Evolutionary conservation across 768 basidiomycete genomes (phyloP), one percentile per base, ranked within the genome.

Genomic region (Serendipita sp.): DNA sequence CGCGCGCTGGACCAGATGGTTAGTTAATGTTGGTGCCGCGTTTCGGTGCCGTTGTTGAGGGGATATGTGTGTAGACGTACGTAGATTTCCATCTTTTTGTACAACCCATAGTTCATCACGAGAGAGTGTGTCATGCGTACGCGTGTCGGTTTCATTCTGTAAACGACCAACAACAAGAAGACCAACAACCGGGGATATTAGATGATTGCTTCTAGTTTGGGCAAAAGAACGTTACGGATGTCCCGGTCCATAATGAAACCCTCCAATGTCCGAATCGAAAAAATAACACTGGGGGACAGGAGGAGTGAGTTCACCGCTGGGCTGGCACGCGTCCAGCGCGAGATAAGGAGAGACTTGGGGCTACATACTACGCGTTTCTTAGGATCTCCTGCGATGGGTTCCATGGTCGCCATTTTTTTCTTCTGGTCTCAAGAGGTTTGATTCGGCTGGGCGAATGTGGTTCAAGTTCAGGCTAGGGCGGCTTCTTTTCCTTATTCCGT

Each of bases 11-110:
- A n/a, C n/a, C n/a, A n/a, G n/a, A n/a, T n/a, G n/a, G n/a, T n/a
- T n/a, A n/a, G n/a, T n/a, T n/a, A n/a, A n/a, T n/a, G n/a, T n/a
- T n/a, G n/a, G n/a, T n/a, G n/a, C n/a, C n/a, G n/a, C n/a, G n/a
- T n/a, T n/a, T n/a, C n/a, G n/a, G n/a, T n/a, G n/a, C n/a, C n/a
- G n/a, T n/a, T n/a, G n/a, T n/a, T n/a, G n/a, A n/a, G n/a, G n/a
- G n/a, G n/a, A n/a, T n/a, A n/a, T n/a, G n/a, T n/a, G n/a, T n/a
- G n/a, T n/a, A n/a, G n/a, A 79, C 96, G 68, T 70, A 97, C 96
- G 69, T 97, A 99, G 67, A 99, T 99, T 74, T 99, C 96, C 96
- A 99, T 99, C 75, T 93, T 93, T 75, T 97, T 97, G 78, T 99
- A 99, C 17, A 99, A 75, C 20, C 94, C 93, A 72, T 97, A 97